These are phyloP conservation scores for Cladosporium austrohemisphaericum DNA, from an alignment of 2,329 filamentous ascomycete genomes.

Conservation along the genomic window DNA sequence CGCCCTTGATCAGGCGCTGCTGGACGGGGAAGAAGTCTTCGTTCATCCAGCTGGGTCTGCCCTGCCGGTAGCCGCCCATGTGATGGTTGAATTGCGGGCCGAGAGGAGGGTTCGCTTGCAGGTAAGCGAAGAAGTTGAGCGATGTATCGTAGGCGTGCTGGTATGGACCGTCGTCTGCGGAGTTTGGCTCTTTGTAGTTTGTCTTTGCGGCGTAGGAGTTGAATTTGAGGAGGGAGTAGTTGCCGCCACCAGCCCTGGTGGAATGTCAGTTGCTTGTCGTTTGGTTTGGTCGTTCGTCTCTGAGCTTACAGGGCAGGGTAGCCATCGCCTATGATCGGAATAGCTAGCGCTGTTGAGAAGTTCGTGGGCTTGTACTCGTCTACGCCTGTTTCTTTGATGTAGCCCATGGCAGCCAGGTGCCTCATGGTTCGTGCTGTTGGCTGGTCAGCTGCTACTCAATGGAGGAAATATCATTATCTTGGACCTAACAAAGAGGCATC, in stretches of 20 bases:
- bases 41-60: slow-evolving; percentile 14
- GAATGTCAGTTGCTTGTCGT: neutral
- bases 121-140: slow-evolving; percentile 12
- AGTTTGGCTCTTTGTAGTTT: slow-evolving; percentile 1
- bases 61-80: slow-evolving; percentile 15
- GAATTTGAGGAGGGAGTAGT: slow-evolving; percentile 1
- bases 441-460: neutral
- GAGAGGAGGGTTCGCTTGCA: slow-evolving; percentile 1
- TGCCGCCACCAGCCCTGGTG: neutral
- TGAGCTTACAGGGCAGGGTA: slow-evolving; percentile 4
- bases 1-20: slow-evolving; percentile 12
- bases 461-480: too few species aligned
- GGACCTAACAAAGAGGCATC: slow-evolving; percentile 4
- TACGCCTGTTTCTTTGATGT: neutral
- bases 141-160: slow-evolving; percentile 10
- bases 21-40: slow-evolving; percentile 15
- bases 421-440: slow-evolving; percentile 1
- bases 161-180: slow-evolving; percentile 3
- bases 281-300: neutral
- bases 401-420: slow-evolving; percentile 4
- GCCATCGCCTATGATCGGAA: slow-evolving; percentile 5
- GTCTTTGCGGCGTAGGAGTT: slow-evolving; percentile 5
- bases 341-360: slow-evolving; percentile 6
- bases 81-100: slow-evolving; percentile 11
- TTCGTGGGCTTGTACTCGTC: slow-evolving; percentile 12